Base-by-base conservation (phyloP, 106 monocot genomes). In the Triglochin maritima region DNA sequence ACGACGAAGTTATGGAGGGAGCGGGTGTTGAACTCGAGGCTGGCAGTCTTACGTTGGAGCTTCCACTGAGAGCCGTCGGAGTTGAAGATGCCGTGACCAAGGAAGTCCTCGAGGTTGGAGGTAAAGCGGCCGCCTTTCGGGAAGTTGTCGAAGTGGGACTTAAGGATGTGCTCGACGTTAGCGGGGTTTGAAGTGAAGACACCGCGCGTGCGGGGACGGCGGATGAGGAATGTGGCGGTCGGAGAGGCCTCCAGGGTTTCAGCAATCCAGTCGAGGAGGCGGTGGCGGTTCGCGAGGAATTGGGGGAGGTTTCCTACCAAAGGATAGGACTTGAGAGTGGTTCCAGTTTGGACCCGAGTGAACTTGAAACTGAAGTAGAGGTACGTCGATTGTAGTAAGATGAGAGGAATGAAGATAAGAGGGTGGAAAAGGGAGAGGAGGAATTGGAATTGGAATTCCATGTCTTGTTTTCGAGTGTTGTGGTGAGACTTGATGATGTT, bases 41-140 rank as follows among this genome's bases (percentile, higher is more conserved):
- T 81, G 15, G 79, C 81, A 3, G 72, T 51, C 78, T 85, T 81
- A 10, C 85, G 71, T 66, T 85, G 85, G 9, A 3, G 44, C 63
- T 51, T 52, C 85, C 85, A 85, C 9, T 49, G 46, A 6, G 78
- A 64, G 48, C 75, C 81, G 65, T 85, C 81, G 59, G 81, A 51
- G 72, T 85, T 85, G 72, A 85, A 85, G 71, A 76, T 71, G 6
- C 14, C 5, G 49, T 63, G 69, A 14, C 72, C 69, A 7, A 66
- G 69, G 46, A 53, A 62, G 41, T 78, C 47, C 43, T 12, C 53
- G 66, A 65, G 15, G 45, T 9, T 46, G 51, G 65, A 3, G 68
- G 9, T 53, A n/a, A 2, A 3, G 41, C 47, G 51, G 0, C 6
- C 4, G 10, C 74, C 74, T 50, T 55, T 75, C 3, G 59, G 74